Evolutionary conservation across 495 filamentous ascomycete species (phyloP).

Genomic region (Aspergillus campestris): DNA sequence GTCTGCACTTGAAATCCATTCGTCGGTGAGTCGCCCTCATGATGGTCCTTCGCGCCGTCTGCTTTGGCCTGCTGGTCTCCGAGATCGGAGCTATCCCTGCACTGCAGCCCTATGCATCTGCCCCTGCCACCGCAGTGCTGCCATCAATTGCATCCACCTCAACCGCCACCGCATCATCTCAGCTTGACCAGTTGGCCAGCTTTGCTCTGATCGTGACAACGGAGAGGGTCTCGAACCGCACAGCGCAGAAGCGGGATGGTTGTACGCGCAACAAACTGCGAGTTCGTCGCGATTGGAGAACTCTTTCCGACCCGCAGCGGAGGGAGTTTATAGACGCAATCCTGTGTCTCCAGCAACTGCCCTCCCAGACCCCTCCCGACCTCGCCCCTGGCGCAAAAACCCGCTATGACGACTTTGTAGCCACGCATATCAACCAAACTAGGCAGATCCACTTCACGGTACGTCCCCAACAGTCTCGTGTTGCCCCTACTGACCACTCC

Average conservation of each 20-base stretch:
- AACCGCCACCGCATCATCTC: slow-evolving; percentile 9
- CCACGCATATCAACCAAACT: slow-evolving; percentile 58
- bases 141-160: slow-evolving; percentile 14
- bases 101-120: neutral
- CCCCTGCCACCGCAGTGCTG: slow-evolving; percentile 1
- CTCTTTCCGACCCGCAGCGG: slow-evolving; percentile 32
- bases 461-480: too few relatives aligned
- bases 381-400: slow-evolving; percentile 42
- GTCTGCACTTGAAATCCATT: too few relatives aligned
- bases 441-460: slow-evolving; percentile 51
- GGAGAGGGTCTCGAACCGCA: slow-evolving; percentile 4
- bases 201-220: slow-evolving; percentile 11
- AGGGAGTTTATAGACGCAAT: slow-evolving; percentile 55
- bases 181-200: slow-evolving; percentile 11
- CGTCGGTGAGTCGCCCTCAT: neutral
- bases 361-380: slow-evolving; percentile 34
- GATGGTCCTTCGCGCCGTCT: slow-evolving; percentile 9
- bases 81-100: slow-evolving; percentile 8
- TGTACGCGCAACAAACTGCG: slow-evolving; percentile 41
- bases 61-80: slow-evolving; percentile 5
- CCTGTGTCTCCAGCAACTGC: slow-evolving; percentile 48
- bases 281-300: slow-evolving; percentile 41
- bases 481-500: too few relatives aligned
- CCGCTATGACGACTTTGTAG: slow-evolving; percentile 65
- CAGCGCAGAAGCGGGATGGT: slow-evolving; percentile 28